Conservation (phyloP, 2,329 filamentous ascomycete genomes). For the Cercospora canescens region DNA sequence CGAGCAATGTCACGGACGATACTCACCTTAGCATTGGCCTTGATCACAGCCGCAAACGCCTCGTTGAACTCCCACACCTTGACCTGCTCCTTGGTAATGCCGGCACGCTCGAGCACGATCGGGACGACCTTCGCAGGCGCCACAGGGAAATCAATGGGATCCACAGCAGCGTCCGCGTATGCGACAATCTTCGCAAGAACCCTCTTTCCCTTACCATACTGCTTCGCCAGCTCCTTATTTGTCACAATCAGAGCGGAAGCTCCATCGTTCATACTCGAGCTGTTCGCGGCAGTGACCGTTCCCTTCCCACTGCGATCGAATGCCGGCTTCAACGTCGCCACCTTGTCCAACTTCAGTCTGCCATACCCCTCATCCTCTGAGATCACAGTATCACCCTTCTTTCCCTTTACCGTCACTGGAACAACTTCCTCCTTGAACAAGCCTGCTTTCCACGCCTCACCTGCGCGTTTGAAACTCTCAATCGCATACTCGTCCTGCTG, state of each 20-base stretch:
- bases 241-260: conserved; percentile 86
- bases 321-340: conserved; percentile 83
- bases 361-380: conserved; percentile 86
- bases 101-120: conserved; percentile 82
- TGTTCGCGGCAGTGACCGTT: conserved; percentile 92
- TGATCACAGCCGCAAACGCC: conserved; percentile 93
- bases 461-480: conserved; percentile 82
- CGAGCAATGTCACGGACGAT: neutral
- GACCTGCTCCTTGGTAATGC: conserved; percentile 88
- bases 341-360: conserved; percentile 82
- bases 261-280: conserved; percentile 91
- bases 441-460: conserved; percentile 81
- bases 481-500: conserved; percentile 92
- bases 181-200: conserved; percentile 85
- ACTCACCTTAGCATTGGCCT: conserved; percentile 82
- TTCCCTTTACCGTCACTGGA: conserved; percentile 79
- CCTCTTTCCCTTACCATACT: conserved; percentile 75
- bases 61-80: conserved; percentile 98
- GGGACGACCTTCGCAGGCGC: conserved; percentile 92
- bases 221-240: conserved; percentile 74
- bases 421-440: conserved; percentile 88
- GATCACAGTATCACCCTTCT: conserved; percentile 79
- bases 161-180: conserved; percentile 85
- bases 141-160: conserved; percentile 90
- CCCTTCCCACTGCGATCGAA: conserved; percentile 84